These are phyloP conservation scores for Dioscorea zingiberensis DNA, from an alignment of 106 monocot genomes.

Conservation along the genomic window DNA sequence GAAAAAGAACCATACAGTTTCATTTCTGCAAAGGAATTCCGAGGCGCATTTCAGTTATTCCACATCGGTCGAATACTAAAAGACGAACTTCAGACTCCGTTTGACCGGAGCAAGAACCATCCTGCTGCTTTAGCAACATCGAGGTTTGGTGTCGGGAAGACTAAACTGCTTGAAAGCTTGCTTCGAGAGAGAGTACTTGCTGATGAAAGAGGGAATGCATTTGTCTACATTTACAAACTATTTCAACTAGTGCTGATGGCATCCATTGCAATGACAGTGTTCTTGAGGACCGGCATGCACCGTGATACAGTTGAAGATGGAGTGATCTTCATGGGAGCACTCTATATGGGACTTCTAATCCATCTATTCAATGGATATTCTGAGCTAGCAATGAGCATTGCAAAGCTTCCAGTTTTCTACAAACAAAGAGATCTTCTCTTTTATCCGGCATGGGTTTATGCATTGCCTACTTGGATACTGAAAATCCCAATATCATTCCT, in stretches of 20 bases:
- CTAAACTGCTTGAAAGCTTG: slow-evolving; percentile 27
- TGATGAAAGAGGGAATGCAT: slow-evolving; percentile 34
- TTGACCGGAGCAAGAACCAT: slow-evolving; percentile 24
- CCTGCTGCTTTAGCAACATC: slow-evolving; percentile 20
- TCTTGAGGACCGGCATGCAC: slow-evolving; percentile 34
- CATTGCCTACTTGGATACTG: slow-evolving; percentile 18
- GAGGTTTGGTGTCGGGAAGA: slow-evolving; percentile 22
- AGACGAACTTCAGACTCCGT: slow-evolving; percentile 19
- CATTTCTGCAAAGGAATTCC: slow-evolving; percentile 29
- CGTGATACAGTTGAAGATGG: slow-evolving; percentile 31
- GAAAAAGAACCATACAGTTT: slow-evolving; percentile 25
- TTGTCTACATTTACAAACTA: slow-evolving; percentile 28
- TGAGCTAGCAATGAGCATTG: slow-evolving; percentile 38
- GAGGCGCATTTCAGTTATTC: slow-evolving; percentile 15
- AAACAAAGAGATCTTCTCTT: slow-evolving; percentile 42
- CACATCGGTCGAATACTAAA: slow-evolving; percentile 15
- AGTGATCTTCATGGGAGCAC: slow-evolving; percentile 27
- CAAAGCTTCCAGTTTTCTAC: slow-evolving; percentile 38
- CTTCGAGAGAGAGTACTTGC: slow-evolving; percentile 25
- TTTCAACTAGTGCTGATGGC: slow-evolving; percentile 20
- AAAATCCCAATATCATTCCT: slow-evolving; percentile 37
- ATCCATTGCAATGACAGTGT: slow-evolving; percentile 29
- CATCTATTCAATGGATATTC: slow-evolving; percentile 45
- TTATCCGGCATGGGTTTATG: slow-evolving; percentile 31
- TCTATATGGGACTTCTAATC: slow-evolving; percentile 24